Percentiles rank a stretch among this genome's conserved stretches.
Evolutionary conservation across 441 rosid genomes (phyloP).

Genomic region (Melastoma candidum): DNA sequence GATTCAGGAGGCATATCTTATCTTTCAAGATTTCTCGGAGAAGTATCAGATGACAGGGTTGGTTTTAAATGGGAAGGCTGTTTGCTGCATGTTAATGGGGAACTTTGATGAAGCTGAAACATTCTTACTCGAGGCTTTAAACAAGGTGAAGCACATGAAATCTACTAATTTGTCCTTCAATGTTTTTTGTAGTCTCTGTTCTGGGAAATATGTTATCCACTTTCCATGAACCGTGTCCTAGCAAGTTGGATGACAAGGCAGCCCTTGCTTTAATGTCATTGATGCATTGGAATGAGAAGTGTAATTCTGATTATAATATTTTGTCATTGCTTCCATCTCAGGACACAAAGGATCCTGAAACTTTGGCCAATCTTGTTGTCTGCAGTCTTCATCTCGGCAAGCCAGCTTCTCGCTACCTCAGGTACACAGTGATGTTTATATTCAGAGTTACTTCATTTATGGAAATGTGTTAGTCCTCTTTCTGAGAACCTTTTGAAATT

Average conservation of each 20-base stretch:
- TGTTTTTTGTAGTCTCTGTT: too few species aligned
- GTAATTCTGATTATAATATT: neutral
- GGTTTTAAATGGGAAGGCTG: conserved; percentile 87
- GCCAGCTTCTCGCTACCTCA: conserved; percentile 73
- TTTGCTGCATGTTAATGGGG: conserved; percentile 93
- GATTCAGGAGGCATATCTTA: conserved; percentile 87
- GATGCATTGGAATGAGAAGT: too few species aligned
- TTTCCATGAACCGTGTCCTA: too few species aligned
- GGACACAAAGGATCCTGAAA: conserved; percentile 96
- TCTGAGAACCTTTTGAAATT: too few species aligned
- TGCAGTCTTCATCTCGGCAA: conserved; percentile 90
- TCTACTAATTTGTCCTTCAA: neutral
- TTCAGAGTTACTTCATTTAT: too few species aligned
- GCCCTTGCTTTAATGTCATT: too few species aligned
- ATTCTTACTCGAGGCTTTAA: conserved; percentile 80
- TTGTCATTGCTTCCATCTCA: conserved; percentile 20
- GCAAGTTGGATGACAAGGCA: too few species aligned
- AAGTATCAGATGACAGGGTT: conserved; percentile 76
- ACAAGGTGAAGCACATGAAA: conserved; percentile 52
- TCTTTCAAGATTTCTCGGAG: conserved; percentile 91
- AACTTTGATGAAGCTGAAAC: conserved; percentile 94
- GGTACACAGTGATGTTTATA: conserved; percentile 22
- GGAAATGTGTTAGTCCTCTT: too few species aligned
- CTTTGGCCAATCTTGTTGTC: conserved; percentile 80
- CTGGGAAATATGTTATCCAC: too few species aligned